These are phyloP conservation scores for Pouteria glomerata DNA, from an alignment of 148 eudicot genomes.

Conservation along the genomic window DNA sequence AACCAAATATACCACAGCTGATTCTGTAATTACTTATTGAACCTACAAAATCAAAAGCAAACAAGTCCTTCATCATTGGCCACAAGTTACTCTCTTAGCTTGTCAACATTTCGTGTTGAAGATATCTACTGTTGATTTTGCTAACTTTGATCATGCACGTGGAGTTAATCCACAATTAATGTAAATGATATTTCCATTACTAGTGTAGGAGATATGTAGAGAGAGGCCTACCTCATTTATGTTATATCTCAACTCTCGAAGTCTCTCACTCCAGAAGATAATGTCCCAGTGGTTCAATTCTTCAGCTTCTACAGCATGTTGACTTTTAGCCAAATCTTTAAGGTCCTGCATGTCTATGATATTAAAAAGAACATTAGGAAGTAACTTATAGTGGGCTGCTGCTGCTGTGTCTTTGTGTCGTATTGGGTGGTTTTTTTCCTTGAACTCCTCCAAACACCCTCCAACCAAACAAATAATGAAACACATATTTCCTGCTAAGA, in stretches of 20 bases:
- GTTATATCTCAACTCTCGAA: constrained; percentile 82
- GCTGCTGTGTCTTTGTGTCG: too few relatives aligned
- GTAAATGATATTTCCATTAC: not conserved
- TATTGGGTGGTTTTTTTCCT: too few relatives aligned
- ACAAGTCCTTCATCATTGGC: not conserved
- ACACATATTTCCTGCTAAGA: too few relatives aligned
- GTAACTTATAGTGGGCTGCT: not conserved
- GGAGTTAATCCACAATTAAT: not conserved
- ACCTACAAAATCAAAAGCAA: not conserved
- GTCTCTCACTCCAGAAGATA: constrained; percentile 92
- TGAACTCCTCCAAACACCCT: too few relatives aligned
- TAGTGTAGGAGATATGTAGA: not conserved
- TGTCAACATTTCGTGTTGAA: not conserved
- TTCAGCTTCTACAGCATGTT: constrained; percentile 74
- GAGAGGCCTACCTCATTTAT: constrained; percentile 64
- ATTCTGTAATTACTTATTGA: not conserved
- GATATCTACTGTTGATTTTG: not conserved
- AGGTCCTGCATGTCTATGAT: constrained; percentile 71
- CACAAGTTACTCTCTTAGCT: not conserved
- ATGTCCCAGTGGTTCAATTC: constrained; percentile 72
- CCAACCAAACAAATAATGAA: too few relatives aligned
- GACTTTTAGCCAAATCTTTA: constrained; percentile 57
- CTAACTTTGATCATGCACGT: not conserved
- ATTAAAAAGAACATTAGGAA: constrained; percentile 1
- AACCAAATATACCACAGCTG: not conserved